phyloP scores from a whole-genome alignment of 495 filamentous ascomycete genomes.

The Neurospora sp. region DNA sequence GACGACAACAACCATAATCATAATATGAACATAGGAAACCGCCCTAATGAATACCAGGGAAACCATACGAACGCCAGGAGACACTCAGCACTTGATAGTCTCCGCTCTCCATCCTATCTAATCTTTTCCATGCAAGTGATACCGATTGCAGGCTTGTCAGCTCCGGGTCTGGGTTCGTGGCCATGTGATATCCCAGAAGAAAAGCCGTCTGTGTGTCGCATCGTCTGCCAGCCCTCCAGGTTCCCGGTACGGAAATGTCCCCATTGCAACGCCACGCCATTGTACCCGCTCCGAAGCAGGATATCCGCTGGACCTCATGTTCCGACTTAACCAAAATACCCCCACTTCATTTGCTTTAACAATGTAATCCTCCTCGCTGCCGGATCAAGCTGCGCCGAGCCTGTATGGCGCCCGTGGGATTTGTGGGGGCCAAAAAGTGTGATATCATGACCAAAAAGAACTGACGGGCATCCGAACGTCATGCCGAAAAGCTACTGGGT shows the following conservation, averaged over 20 bases:
- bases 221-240: not conserved
- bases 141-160: not conserved
- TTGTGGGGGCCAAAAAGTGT: not conserved
- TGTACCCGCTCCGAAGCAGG: not conserved
- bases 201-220: not conserved
- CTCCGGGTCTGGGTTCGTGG: not conserved
- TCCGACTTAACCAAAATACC: not conserved
- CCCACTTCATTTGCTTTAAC: not conserved
- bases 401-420: not conserved
- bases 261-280: not conserved
- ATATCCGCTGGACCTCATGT: not conserved
- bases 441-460: not conserved
- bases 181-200: not conserved
- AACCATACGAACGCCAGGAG: conserved; percentile 26
- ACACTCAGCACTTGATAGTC: conserved; percentile 45
- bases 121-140: not conserved
- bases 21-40: conserved; percentile 5
- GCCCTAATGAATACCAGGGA: not conserved
- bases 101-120: conserved; percentile 12
- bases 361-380: not conserved
- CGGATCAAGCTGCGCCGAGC: not conserved
- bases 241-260: not conserved
- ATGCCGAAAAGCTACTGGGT: not conserved
- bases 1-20: not conserved
- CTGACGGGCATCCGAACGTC: not conserved